phyloP scores from a whole-genome alignment of 129 eudicot genomes.

The Solidago caesia region DNA sequence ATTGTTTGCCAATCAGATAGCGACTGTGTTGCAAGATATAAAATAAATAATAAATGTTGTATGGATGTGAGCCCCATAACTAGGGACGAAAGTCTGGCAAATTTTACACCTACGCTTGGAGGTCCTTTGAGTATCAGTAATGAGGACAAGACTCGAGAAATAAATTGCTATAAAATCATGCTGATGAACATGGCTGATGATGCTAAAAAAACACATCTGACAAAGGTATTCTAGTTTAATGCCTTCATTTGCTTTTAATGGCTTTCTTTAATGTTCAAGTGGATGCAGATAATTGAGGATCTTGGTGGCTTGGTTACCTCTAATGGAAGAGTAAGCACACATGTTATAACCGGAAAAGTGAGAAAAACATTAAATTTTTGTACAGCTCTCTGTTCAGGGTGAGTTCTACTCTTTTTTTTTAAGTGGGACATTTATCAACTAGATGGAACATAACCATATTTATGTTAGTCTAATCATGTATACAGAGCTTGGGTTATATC shows the following conservation, averaged over 20 bases:
- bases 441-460: background rate
- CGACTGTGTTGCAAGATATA: slow-evolving; percentile 38
- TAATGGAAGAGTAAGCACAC: slow-evolving; percentile 75
- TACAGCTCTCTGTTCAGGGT: slow-evolving; percentile 95
- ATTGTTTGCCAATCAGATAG: slow-evolving; percentile 38
- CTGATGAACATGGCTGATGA: slow-evolving; percentile 89
- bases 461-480: slow-evolving; percentile 6
- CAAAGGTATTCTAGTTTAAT: slow-evolving; percentile 53
- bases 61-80: slow-evolving; percentile 33
- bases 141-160: slow-evolving; percentile 27
- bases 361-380: slow-evolving; percentile 87
- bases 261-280: slow-evolving; percentile 17
- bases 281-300: slow-evolving; percentile 61
- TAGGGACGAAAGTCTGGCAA: slow-evolving; percentile 15
- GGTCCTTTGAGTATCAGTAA: slow-evolving; percentile 13
- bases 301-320: slow-evolving; percentile 76
- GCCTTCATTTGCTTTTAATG: background rate
- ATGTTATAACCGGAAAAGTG: slow-evolving; percentile 81
- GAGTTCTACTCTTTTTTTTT: slow-evolving; percentile 26
- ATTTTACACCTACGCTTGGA: slow-evolving; percentile 25
- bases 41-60: slow-evolving; percentile 29
- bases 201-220: slow-evolving; percentile 56
- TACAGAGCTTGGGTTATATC: slow-evolving; percentile 88
- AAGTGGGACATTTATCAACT: background rate
- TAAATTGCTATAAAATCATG: slow-evolving; percentile 49